Evolutionary conservation across 345 rosid species (phyloP).

Genomic region (Nephelium lappaceum): DNA sequence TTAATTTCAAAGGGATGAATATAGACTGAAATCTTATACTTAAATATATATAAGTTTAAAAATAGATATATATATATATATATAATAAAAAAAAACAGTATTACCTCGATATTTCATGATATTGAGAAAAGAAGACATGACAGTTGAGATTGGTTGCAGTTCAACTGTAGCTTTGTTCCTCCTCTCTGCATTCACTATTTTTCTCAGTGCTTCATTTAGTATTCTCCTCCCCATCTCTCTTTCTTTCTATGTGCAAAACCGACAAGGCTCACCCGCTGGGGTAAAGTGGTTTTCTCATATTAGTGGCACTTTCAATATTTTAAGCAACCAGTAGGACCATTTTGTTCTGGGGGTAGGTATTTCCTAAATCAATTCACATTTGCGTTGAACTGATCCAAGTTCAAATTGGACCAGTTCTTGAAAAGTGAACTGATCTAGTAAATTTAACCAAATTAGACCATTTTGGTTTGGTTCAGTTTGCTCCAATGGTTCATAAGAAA

Average conservation of each 20-base stretch:
- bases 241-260: conserved; percentile 25
- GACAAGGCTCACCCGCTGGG: not conserved
- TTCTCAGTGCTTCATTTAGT: conserved; percentile 81
- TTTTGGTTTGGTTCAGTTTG: no score
- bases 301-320: conserved; percentile 1
- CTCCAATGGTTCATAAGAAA: no score
- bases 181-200: conserved; percentile 88
- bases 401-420: no score
- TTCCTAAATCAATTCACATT: no score
- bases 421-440: no score
- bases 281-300: not conserved
- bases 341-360: not conserved
- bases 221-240: conserved; percentile 84
- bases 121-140: conserved; percentile 81
- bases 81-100: not conserved
- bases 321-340: not conserved
- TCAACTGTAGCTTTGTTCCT: conserved; percentile 79
- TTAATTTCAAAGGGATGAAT: not conserved
- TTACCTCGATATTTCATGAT: conserved; percentile 87
- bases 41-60: no score
- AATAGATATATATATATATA: no score
- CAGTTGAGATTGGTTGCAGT: conserved; percentile 77
- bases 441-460: no score
- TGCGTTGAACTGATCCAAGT: no score
- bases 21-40: not conserved